Evolutionary conservation across 768 basidiomycete species (phyloP).

Genomic region (Russula virescens): DNA sequence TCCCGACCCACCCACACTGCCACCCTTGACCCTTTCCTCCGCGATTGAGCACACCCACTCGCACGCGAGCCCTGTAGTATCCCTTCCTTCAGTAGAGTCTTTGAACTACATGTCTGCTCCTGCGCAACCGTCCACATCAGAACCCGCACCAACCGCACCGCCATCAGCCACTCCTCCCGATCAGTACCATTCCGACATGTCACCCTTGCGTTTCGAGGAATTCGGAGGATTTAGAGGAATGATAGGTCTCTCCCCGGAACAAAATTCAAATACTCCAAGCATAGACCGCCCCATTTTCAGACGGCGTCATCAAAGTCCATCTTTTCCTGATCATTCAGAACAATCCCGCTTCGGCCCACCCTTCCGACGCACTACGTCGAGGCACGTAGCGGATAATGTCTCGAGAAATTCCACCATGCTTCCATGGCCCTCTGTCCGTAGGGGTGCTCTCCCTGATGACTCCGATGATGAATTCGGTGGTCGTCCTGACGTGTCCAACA

Average conservation of each 20-base stretch:
- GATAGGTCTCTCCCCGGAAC: conserved; percentile 12
- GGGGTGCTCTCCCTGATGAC: background rate
- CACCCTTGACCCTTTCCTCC: conserved; percentile 22
- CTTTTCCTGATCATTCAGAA: conserved; percentile 6
- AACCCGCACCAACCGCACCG: background rate
- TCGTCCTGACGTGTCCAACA: background rate
- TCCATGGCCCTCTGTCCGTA: conserved; percentile 6
- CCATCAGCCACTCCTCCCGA: conserved; percentile 6
- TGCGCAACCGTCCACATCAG: background rate
- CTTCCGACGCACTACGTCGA: conserved; percentile 6
- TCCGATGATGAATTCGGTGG: conserved; percentile 17
- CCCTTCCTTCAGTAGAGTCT: conserved; percentile 17
- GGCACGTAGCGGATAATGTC: conserved; percentile 1
- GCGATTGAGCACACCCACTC: conserved; percentile 9
- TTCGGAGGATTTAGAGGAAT: conserved; percentile 17
- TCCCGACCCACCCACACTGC: conserved; percentile 15
- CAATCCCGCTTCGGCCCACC: background rate
- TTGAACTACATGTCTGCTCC: background rate
- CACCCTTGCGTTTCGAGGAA: conserved; percentile 12
- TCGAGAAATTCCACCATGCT: conserved; percentile 6
- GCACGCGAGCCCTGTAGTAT: conserved; percentile 1
- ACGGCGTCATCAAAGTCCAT: conserved; percentile 10
- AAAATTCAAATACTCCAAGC: conserved; percentile 3
- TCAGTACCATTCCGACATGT: conserved; percentile 9
- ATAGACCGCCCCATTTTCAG: conserved; percentile 4